phyloP scores from a whole-genome alignment of 2,329 filamentous ascomycete species.

The Sclerotinia glacialis region DNA sequence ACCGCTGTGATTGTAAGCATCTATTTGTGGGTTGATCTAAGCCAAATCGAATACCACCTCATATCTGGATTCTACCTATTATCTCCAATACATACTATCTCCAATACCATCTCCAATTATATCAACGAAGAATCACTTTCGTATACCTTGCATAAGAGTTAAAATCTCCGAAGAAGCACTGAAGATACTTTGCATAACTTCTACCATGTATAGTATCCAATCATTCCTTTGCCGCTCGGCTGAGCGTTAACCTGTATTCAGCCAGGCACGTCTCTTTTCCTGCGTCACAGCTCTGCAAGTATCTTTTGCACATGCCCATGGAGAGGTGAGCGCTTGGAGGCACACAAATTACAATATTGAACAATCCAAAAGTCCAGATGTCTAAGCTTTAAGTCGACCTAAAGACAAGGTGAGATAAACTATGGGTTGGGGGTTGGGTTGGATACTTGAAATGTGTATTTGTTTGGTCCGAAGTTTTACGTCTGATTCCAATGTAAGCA shows the following conservation, averaged over 20 bases:
- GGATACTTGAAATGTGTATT: not conserved
- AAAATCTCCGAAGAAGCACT: not conserved
- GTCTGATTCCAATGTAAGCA: slow-evolving; percentile 9
- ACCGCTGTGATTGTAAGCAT: slow-evolving; percentile 4
- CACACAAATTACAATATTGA: slow-evolving; percentile 2
- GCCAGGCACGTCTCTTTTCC: not conserved
- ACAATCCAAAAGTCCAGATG: not conserved
- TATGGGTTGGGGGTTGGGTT: not conserved
- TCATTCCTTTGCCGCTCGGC: slow-evolving; percentile 15
- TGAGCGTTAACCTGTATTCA: slow-evolving; percentile 3
- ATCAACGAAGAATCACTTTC: not conserved
- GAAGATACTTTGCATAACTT: slow-evolving; percentile 7
- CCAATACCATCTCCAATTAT: slow-evolving; percentile 4
- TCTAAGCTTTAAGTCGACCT: not conserved
- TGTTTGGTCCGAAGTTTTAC: not conserved
- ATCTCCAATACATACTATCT: too few relatives aligned
- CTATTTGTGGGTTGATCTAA: slow-evolving; percentile 16
- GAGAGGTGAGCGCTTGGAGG: not conserved
- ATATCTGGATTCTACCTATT: not conserved
- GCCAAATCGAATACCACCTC: not conserved
- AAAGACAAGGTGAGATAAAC: not conserved
- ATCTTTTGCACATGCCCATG: not conserved
- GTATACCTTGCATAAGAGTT: slow-evolving; percentile 9
- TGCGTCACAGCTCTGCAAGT: not conserved
- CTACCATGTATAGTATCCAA: not conserved